Evolutionary conservation across 352 stramenopile genomes (phyloP), one percentile per base, ranked within the genome.

Genomic region (Phytophthora brassicae): DNA sequence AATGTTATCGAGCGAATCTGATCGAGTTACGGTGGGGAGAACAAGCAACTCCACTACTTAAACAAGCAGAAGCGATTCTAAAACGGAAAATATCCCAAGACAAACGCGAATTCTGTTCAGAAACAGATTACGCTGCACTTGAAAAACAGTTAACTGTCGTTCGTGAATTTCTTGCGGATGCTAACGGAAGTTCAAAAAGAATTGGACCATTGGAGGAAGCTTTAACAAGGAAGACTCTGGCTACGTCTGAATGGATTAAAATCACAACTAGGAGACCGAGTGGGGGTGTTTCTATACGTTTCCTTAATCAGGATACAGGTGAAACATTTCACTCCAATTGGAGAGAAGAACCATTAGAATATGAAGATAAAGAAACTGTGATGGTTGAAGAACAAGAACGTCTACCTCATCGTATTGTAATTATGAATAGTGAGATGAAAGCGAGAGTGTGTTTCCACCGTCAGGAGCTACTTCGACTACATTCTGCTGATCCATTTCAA

Each of bases 261-360:
- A 64, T 87, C 3, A 44, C 48, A 12, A 68, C 43, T 8, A 20
- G 52, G 14, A 39, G 28, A 4, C 9, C 26, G n/a, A 59, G 8
- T 23, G 59, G 48, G 9, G 29, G 12, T 20, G 31, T 48, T 6
- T 49, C 20, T 38, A 51, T 26, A 6, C 59, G 72, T 38, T 92
- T 77, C 59, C 79, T 91, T 46, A 90, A 91, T 33, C 72, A 89
- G 49, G 81, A 91, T 42, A 91, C 81, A 0, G 79, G 76, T 0
- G 70, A 84, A 59, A 54, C 66, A 44, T 65, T 20, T 19, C 8
- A 41, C 13, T 59, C 39, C 23, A 61, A 59, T 8, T 56, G 56
- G 31, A 19, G 60, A n/a, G 29, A 45, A 3, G 64, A 79, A 35
- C 82, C 84, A 0, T 64, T 93, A 9, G 84, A 89, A 49, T 91